Conservation (phyloP, 2,329 filamentous ascomycete species). For the Alternaria gaisen region DNA sequence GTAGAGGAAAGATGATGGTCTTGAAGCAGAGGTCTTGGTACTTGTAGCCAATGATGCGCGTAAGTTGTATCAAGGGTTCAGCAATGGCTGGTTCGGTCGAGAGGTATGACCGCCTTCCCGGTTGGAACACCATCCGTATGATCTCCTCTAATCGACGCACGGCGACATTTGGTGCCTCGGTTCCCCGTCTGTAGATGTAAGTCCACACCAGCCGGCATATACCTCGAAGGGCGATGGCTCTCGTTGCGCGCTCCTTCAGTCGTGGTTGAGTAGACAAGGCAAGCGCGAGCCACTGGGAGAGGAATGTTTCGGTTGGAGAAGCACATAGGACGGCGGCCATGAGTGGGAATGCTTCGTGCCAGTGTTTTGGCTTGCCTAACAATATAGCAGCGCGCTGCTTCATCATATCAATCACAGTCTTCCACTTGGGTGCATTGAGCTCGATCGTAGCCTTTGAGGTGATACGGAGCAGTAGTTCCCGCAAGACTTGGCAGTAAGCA, state of each 20-base stretch:
- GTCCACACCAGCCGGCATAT: conserved; percentile 93
- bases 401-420: conserved; percentile 80
- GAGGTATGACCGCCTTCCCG: conserved; percentile 80
- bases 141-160: conserved; percentile 89
- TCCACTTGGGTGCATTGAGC: conserved; percentile 84
- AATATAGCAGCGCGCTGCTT: conserved; percentile 82
- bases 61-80: conserved; percentile 90
- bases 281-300: conserved; percentile 85
- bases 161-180: conserved; percentile 73
- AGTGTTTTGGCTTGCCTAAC: conserved; percentile 91
- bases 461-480: conserved; percentile 85
- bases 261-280: conserved; percentile 79
- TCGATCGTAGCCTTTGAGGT: conserved; percentile 82
- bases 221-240: conserved; percentile 84
- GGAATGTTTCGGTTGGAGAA: conserved; percentile 84
- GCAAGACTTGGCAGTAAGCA: conserved; percentile 91
- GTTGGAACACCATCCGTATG: conserved; percentile 81
- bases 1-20: conserved; percentile 90
- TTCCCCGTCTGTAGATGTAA: conserved; percentile 81
- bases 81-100: conserved; percentile 84
- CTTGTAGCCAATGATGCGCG: conserved; percentile 92
- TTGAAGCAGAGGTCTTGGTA: conserved; percentile 93
- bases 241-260: conserved; percentile 82
- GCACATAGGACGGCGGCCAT: conserved; percentile 88
- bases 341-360: conserved; percentile 86